phyloP scores from a whole-genome alignment of 805 yeast genomes.

The Lachancea meyersii region DNA sequence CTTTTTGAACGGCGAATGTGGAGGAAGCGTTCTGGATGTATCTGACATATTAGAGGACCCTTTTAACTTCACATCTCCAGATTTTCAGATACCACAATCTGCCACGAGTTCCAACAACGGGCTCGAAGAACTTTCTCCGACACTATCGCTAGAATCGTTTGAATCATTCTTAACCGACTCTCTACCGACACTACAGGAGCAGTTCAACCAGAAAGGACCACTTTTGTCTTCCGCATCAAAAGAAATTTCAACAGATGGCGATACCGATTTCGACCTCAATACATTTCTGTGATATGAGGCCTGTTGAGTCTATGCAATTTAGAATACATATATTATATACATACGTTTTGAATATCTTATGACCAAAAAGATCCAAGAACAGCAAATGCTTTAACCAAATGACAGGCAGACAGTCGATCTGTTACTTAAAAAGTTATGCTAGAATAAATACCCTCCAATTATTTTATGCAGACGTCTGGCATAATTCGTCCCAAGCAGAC shows the following conservation, averaged over 20 bases:
- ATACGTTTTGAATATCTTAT: background rate
- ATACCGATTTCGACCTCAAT: background rate
- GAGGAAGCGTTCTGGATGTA: background rate
- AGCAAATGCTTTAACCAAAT: too few species aligned
- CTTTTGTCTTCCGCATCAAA: background rate
- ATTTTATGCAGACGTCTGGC: background rate
- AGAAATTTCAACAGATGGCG: background rate
- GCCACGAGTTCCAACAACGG: background rate
- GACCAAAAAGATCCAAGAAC: background rate
- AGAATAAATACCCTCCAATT: background rate
- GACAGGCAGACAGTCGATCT: too few species aligned
- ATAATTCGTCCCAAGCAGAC: slow-evolving; percentile 19
- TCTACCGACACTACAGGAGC: background rate
- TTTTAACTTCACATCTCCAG: background rate
- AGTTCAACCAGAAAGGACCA: background rate
- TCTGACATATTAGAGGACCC: background rate
- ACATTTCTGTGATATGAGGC: background rate
- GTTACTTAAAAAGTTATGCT: background rate
- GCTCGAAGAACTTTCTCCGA: background rate
- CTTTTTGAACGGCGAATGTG: background rate
- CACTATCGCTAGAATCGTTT: background rate
- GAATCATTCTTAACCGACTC: background rate
- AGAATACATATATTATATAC: background rate
- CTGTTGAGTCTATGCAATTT: background rate
- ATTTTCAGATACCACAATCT: background rate